These are phyloP conservation scores for Murraya koenigii DNA, from an alignment of 345 rosid species.

Conservation along the genomic window DNA sequence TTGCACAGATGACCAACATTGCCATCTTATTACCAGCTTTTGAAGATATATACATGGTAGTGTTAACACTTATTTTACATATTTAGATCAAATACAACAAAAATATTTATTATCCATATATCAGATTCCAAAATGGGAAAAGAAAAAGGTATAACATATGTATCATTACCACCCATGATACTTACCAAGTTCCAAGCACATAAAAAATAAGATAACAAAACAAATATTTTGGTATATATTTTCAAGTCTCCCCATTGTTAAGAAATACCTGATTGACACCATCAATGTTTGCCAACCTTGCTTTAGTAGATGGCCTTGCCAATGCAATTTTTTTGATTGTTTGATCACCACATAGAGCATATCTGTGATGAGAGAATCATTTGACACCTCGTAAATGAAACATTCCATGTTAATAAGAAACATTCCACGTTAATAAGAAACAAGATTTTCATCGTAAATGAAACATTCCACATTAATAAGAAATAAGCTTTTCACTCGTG, in stretches of 20 bases:
- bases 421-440: background rate
- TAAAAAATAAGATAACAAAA: background rate
- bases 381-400: background rate
- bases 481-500: background rate
- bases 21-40: background rate
- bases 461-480: background rate
- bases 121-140: background rate
- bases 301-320: constrained; percentile 46
- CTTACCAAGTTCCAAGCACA: background rate
- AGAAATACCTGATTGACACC: constrained; percentile 52
- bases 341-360: constrained; percentile 49
- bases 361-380: constrained; percentile 25
- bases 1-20: background rate
- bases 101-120: background rate
- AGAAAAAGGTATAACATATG: background rate
- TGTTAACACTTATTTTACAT: background rate
- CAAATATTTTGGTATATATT: background rate
- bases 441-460: no score
- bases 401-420: background rate
- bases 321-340: constrained; percentile 38
- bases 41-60: background rate
- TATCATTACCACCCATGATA: background rate
- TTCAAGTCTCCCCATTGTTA: background rate
- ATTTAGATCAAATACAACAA: background rate
- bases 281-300: constrained; percentile 46